Evolutionary conservation across 352 stramenopile genomes (phyloP).

Genomic region (Globisporangium carolinianum): DNA sequence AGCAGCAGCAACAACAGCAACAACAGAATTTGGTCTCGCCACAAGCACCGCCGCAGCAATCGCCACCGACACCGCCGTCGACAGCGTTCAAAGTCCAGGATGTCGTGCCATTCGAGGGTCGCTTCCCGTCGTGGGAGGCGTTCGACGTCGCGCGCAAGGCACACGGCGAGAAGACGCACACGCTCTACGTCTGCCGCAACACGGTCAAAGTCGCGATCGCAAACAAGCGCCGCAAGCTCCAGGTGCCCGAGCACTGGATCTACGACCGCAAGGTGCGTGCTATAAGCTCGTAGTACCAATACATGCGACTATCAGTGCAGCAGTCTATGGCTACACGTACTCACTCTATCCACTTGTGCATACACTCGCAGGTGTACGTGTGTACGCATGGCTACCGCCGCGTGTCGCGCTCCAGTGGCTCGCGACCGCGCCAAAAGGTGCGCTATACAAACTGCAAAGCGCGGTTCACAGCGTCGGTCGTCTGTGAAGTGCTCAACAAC

Average conservation of each 20-base stretch:
- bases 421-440: conserved; percentile 57
- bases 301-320: no score
- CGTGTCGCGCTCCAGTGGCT: conserved; percentile 51
- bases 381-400: conserved; percentile 71
- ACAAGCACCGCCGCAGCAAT: background rate
- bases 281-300: no score
- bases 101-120: conserved; percentile 58
- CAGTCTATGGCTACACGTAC: background rate
- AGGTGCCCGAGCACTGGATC: conserved; percentile 54
- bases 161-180: conserved; percentile 73
- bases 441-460: conserved; percentile 64
- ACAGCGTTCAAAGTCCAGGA: conserved; percentile 29
- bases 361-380: conserved; percentile 30
- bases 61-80: background rate
- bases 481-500: conserved; percentile 42
- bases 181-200: conserved; percentile 77
- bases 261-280: conserved; percentile 50
- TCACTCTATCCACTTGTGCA: no score
- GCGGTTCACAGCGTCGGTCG: conserved; percentile 56
- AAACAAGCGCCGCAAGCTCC: conserved; percentile 64
- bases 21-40: background rate
- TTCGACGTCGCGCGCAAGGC: conserved; percentile 59
- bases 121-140: conserved; percentile 71
- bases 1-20: background rate
- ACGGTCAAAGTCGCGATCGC: conserved; percentile 66